Evolutionary conservation across 2,329 filamentous ascomycete species (phyloP).

Genomic region (Penicillium polonicum): DNA sequence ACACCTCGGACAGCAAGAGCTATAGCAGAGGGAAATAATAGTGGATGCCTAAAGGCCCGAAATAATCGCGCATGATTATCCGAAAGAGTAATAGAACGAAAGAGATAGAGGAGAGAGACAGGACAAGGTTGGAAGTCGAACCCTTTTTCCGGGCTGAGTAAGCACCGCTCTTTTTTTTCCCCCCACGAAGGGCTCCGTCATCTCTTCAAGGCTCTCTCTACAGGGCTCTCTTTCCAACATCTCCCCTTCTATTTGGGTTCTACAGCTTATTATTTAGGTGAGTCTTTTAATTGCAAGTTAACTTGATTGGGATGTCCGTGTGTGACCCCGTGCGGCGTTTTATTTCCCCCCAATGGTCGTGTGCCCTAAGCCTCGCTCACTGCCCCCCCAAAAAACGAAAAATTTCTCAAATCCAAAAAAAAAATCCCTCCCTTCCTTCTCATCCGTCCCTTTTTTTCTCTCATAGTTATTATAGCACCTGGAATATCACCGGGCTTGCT

Average conservation of each 20-base stretch:
- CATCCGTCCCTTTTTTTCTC: background rate
- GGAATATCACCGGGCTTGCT: constrained; percentile 2
- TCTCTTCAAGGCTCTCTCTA: background rate
- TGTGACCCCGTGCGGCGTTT: constrained; percentile 15
- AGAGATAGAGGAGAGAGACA: background rate
- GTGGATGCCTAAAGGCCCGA: background rate
- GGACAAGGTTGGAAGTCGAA: background rate
- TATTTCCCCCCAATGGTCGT: constrained; percentile 14
- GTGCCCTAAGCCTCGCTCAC: constrained; percentile 20
- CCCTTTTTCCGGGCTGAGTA: background rate
- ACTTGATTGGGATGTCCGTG: background rate
- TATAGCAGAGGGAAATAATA: background rate
- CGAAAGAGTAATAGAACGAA: background rate
- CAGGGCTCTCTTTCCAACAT: background rate
- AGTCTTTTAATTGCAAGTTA: constrained; percentile 11
- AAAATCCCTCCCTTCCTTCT: constrained; percentile 16
- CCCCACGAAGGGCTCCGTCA: constrained; percentile 2
- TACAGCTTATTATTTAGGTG: constrained; percentile 9
- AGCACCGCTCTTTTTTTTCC: constrained; percentile 1
- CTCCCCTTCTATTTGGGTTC: constrained; percentile 1
- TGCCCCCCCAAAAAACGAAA: constrained; percentile 1
- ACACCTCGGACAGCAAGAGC: background rate
- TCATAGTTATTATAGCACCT: constrained; percentile 4
- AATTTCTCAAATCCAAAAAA: constrained; percentile 20
- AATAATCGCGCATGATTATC: background rate